A percentile compares a stretch with the other conserved stretches of the same genome.
These are phyloP conservation scores for Byssothecium circinans DNA, from an alignment of 2,329 filamentous ascomycete genomes.

Conservation along the genomic window DNA sequence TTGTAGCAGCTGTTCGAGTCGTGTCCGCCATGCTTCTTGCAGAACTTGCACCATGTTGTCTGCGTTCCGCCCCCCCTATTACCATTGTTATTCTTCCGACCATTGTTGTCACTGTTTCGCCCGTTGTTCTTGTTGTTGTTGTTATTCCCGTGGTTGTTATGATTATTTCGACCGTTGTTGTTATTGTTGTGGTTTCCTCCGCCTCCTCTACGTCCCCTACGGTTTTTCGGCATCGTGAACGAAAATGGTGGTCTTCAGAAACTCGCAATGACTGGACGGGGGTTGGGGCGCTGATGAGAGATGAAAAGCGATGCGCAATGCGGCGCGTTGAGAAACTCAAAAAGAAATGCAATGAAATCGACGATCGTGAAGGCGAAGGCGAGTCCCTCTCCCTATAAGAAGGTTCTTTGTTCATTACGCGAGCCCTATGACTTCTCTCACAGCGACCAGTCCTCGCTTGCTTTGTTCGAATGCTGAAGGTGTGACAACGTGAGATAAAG, in stretches of 20 bases:
- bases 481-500: no score
- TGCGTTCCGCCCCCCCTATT: background rate
- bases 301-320: background rate
- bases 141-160: background rate
- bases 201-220: background rate
- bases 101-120: conserved; percentile 1
- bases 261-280: background rate
- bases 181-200: background rate
- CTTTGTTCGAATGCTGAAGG: background rate
- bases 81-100: background rate
- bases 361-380: background rate
- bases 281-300: background rate
- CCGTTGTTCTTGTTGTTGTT: background rate
- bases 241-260: background rate
- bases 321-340: background rate
- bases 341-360: no score
- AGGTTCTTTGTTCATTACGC: background rate
- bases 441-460: background rate
- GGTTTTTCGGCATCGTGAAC: background rate
- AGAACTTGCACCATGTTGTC: background rate
- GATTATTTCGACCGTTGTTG: background rate
- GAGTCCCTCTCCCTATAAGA: background rate
- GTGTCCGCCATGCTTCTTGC: background rate
- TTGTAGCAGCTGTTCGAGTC: background rate
- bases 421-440: background rate